Evolutionary conservation across 345 rosid species (phyloP).

Genomic region (Citropsis articulata): DNA sequence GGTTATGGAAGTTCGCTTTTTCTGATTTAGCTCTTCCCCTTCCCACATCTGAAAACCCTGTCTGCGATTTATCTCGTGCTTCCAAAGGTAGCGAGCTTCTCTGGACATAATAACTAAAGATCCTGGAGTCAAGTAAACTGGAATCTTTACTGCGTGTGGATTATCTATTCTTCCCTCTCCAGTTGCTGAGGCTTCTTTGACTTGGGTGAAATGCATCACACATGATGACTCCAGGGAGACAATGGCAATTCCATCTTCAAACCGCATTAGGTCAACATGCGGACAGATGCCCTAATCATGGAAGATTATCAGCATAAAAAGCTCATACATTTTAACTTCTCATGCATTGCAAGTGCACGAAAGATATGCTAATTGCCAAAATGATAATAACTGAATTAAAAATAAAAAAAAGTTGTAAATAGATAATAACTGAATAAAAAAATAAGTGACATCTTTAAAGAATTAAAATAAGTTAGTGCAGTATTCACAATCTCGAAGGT

Average conservation of each 20-base stretch:
- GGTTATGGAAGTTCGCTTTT: conserved; percentile 69
- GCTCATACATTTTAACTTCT: neutral
- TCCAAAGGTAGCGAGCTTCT: conserved; percentile 86
- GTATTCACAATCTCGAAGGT: neutral
- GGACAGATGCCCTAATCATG: conserved; percentile 80
- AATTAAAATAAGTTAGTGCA: neutral
- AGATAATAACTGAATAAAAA: neutral
- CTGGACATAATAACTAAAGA: conserved; percentile 78
- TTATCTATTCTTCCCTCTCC: conserved; percentile 13
- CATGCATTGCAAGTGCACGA: neutral
- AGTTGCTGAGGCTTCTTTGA: conserved; percentile 17
- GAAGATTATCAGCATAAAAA: neutral
- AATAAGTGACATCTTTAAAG: neutral
- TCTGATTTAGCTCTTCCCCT: conserved; percentile 62
- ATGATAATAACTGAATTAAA: neutral
- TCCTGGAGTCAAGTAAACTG: conserved; percentile 69
- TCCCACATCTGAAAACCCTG: conserved; percentile 86
- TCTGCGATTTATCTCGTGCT: conserved; percentile 83
- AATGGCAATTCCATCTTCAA: conserved; percentile 87
- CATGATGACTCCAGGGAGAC: conserved; percentile 82
- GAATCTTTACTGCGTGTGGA: conserved; percentile 21
- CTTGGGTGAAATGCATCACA: conserved; percentile 71
- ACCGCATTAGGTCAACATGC: conserved; percentile 84
- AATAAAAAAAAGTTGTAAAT: neutral
- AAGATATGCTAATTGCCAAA: neutral